These are phyloP conservation scores for Monsonia emarginata DNA, from an alignment of 441 rosid species.

Conservation along the genomic window DNA sequence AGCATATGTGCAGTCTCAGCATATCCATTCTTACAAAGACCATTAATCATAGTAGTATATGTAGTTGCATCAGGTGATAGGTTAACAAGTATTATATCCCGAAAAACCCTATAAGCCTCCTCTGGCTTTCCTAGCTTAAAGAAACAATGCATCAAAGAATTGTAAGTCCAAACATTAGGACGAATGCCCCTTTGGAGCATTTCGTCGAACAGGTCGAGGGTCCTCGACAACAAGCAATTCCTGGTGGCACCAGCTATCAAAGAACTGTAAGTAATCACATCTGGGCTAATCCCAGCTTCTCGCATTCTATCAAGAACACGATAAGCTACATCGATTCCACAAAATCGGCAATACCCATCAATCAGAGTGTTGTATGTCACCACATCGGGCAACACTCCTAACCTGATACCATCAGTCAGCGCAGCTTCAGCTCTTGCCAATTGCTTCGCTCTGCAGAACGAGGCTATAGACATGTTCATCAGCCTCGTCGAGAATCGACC, in stretches of 20 bases:
- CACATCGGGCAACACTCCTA: slow-evolving; percentile 22
- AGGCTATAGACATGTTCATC: neutral
- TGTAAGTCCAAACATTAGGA: slow-evolving; percentile 21
- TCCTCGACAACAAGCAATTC: neutral
- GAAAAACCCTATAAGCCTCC: slow-evolving; percentile 17
- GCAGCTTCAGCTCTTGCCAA: neutral
- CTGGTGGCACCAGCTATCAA: neutral
- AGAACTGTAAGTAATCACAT: neutral
- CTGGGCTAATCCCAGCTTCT: neutral
- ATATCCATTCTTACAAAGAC: slow-evolving; percentile 22
- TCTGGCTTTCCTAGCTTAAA: slow-evolving; percentile 20
- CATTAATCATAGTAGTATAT: slow-evolving; percentile 21
- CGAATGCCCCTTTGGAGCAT: slow-evolving; percentile 15
- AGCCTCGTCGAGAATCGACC: slow-evolving; percentile 4
- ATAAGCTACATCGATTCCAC: slow-evolving; percentile 7
- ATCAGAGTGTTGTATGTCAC: slow-evolving; percentile 21
- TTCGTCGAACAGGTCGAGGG: slow-evolving; percentile 10
- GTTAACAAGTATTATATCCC: slow-evolving; percentile 15
- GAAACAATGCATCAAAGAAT: slow-evolving; percentile 21
- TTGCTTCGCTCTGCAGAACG: neutral
- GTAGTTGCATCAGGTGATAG: slow-evolving; percentile 13
- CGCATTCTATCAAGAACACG: slow-evolving; percentile 9
- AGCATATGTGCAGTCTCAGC: slow-evolving; percentile 12
- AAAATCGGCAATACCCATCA: slow-evolving; percentile 21
- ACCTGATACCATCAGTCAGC: slow-evolving; percentile 14